These are phyloP conservation scores for Seiridium unicorne DNA, from an alignment of 2,329 filamentous ascomycete genomes.

Conservation along the genomic window DNA sequence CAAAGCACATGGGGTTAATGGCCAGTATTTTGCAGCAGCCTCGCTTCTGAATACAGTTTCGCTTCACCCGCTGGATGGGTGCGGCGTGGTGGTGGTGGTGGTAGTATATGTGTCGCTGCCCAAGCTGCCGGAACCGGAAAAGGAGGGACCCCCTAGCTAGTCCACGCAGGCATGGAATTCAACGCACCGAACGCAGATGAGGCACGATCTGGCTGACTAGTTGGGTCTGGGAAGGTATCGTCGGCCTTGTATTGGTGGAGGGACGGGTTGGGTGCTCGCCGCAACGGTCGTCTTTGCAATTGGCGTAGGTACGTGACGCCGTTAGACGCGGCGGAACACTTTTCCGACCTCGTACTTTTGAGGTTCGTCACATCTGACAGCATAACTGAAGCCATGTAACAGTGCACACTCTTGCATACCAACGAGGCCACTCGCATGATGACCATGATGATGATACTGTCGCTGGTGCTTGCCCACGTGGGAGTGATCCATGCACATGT, in stretches of 20 bases:
- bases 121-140: conserved; percentile 6
- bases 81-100: not conserved
- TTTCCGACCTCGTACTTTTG: too few species aligned
- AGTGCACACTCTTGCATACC: too few species aligned
- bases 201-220: not conserved
- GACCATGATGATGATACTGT: not conserved
- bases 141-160: not conserved
- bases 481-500: not conserved
- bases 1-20: not conserved
- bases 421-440: too few species aligned
- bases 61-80: too few species aligned
- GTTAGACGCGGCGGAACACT: too few species aligned
- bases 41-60: not conserved
- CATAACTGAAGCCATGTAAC: too few species aligned
- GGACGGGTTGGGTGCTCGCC: not conserved
- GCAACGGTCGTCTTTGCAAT: not conserved
- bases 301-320: too few species aligned
- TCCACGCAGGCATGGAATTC: not conserved
- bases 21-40: not conserved
- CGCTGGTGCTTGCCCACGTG: too few species aligned
- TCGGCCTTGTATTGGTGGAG: not conserved
- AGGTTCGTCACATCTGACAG: too few species aligned
- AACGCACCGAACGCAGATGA: not conserved
- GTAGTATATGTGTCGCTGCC: conserved; percentile 6
- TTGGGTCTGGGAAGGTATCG: not conserved